phyloP scores from a whole-genome alignment of 1,284 basidiomycete species.

The Chiua sp. region DNA sequence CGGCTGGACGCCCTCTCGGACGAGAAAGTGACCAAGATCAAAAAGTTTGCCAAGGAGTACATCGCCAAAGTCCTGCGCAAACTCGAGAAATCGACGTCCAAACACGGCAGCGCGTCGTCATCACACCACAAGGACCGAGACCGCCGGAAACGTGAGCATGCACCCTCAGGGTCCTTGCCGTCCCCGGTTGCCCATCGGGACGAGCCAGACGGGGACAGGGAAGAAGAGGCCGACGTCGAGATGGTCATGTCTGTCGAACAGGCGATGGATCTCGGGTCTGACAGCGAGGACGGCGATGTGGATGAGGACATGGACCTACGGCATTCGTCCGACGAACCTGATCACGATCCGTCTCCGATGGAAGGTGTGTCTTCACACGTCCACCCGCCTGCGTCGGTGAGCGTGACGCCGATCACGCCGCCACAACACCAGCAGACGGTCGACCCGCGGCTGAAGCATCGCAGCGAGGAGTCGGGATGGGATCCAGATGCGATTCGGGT shows the following conservation, averaged over 20 bases:
- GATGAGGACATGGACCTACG: slow-evolving; percentile 33
- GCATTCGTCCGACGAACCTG: slow-evolving; percentile 35
- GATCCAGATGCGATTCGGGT: slow-evolving; percentile 28
- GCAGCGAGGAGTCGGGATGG: slow-evolving; percentile 35
- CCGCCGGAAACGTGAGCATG: slow-evolving; percentile 21
- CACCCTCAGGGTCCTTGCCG: slow-evolving; percentile 21
- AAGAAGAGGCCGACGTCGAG: slow-evolving; percentile 35
- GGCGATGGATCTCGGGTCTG: slow-evolving; percentile 55
- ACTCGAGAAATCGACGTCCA: slow-evolving; percentile 56
- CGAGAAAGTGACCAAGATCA: slow-evolving; percentile 91
- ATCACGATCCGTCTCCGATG: slow-evolving; percentile 38
- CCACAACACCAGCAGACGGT: slow-evolving; percentile 29
- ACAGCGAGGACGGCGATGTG: slow-evolving; percentile 42
- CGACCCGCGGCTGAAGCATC: slow-evolving; percentile 37
- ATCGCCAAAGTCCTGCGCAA: slow-evolving; percentile 71
- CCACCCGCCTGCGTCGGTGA: slow-evolving; percentile 33
- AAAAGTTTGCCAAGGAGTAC: slow-evolving; percentile 93
- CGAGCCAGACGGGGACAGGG: slow-evolving; percentile 8
- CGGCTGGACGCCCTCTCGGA: slow-evolving; percentile 80
- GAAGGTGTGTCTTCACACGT: slow-evolving; percentile 35
- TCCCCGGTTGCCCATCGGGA: slow-evolving; percentile 30
- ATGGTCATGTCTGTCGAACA: slow-evolving; percentile 55
- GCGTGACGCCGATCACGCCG: slow-evolving; percentile 36
- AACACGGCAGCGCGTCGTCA: slow-evolving; percentile 19
- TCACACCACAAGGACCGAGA: slow-evolving; percentile 15